phyloP scores from a whole-genome alignment of 2,329 filamentous ascomycete genomes.

The Fusarium begoniae region DNA sequence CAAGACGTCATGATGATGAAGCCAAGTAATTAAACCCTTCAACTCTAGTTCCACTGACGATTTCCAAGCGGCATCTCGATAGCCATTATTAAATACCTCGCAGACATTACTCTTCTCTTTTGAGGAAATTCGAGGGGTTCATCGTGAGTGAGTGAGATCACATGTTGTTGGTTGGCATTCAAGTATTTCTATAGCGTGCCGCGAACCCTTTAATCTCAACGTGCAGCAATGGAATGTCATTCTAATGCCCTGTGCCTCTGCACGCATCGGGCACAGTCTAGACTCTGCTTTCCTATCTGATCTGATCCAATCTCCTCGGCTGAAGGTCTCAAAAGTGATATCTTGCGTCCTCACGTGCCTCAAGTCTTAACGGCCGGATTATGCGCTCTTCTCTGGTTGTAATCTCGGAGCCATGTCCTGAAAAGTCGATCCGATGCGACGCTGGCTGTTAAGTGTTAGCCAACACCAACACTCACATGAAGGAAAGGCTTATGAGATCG shows the following conservation, averaged over 20 bases:
- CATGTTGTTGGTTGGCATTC: conserved; percentile 15
- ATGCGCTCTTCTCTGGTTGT: background rate
- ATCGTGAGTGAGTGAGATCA: background rate
- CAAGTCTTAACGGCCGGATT: conserved; percentile 14
- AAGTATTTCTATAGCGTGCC: background rate
- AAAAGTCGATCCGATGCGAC: conserved; percentile 23
- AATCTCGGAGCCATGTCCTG: conserved; percentile 31
- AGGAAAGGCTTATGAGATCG: background rate
- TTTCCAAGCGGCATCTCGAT: background rate
- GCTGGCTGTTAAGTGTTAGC: background rate
- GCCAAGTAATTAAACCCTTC: conserved; percentile 15
- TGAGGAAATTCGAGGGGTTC: background rate
- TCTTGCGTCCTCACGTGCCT: conserved; percentile 9
- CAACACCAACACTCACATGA: background rate
- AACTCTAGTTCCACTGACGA: background rate
- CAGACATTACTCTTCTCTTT: background rate
- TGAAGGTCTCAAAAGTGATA: background rate
- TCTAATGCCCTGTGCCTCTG: background rate
- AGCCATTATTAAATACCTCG: background rate
- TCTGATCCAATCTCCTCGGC: conserved; percentile 1
- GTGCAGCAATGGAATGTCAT: conserved; percentile 24
- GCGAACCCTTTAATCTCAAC: conserved; percentile 22
- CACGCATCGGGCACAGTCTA: background rate
- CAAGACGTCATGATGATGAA: conserved; percentile 31
- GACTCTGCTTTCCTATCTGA: background rate